These are phyloP conservation scores for Globisporangium cystogenes DNA, from an alignment of 352 stramenopile species.

Conservation along the genomic window DNA sequence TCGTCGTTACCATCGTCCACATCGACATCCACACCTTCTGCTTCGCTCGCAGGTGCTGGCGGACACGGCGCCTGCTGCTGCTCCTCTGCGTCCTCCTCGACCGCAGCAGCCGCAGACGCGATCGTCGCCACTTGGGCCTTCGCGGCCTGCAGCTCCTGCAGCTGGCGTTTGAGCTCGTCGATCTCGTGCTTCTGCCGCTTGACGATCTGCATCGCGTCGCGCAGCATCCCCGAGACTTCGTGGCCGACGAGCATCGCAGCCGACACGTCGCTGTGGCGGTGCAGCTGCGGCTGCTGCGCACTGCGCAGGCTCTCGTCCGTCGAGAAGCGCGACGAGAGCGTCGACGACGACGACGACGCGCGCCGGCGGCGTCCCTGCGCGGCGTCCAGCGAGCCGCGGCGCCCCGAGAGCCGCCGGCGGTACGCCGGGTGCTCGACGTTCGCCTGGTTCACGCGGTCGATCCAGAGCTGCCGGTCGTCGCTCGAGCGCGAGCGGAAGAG, in stretches of 20 bases:
- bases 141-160: slow-evolving; percentile 15
- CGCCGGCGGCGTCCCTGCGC: slow-evolving; percentile 13
- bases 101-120: neutral
- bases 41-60: neutral
- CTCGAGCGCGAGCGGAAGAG: slow-evolving; percentile 56
- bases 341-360: slow-evolving; percentile 27
- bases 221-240: slow-evolving; percentile 55
- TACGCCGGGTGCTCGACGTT: slow-evolving; percentile 17
- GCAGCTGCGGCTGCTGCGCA: slow-evolving; percentile 1
- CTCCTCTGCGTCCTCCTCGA: neutral
- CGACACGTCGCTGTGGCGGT: slow-evolving; percentile 21
- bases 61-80: neutral
- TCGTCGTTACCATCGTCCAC: neutral
- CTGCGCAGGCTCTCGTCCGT: slow-evolving; percentile 13
- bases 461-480: slow-evolving; percentile 44
- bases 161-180: slow-evolving; percentile 32
- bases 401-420: slow-evolving; percentile 3
- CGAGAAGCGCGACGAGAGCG: slow-evolving; percentile 13
- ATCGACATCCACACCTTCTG: neutral
- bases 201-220: slow-evolving; percentile 60
- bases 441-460: slow-evolving; percentile 37
- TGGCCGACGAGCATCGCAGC: slow-evolving; percentile 19
- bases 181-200: slow-evolving; percentile 72
- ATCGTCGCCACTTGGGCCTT: neutral
- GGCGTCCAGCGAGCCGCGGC: slow-evolving; percentile 22